Conservation (phyloP, 768 basidiomycete species). For the Epithele typhae region DNA sequence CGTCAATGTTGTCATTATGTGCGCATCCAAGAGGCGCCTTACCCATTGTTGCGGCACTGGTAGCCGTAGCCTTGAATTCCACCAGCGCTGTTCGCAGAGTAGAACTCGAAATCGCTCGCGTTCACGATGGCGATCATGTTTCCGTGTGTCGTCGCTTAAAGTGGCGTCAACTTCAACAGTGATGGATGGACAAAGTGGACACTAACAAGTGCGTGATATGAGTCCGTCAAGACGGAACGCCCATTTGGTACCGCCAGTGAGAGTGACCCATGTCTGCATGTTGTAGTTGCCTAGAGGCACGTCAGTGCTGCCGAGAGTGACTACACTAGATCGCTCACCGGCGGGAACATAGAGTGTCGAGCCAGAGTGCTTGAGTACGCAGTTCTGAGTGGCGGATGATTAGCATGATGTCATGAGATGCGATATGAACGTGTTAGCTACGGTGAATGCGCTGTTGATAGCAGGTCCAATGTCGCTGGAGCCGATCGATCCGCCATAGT, state of each 20-base stretch:
- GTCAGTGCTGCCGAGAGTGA: neutral
- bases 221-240: constrained; percentile 28
- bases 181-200: neutral
- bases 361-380: constrained; percentile 22
- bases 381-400: constrained; percentile 10
- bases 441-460: constrained; percentile 23
- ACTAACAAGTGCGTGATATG: constrained; percentile 25
- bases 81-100: constrained; percentile 25
- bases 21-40: neutral
- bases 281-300: constrained; percentile 19
- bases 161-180: neutral
- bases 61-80: constrained; percentile 29
- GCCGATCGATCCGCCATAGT: constrained; percentile 26
- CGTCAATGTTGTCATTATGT: no score
- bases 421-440: no score
- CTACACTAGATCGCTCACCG: constrained; percentile 6
- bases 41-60: constrained; percentile 28
- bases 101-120: constrained; percentile 29
- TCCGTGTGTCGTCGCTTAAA: constrained; percentile 20
- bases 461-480: constrained; percentile 28
- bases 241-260: constrained; percentile 25
- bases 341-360: constrained; percentile 23
- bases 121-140: constrained; percentile 29
- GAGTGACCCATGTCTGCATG: constrained; percentile 27
- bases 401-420: no score